A percentile compares a stretch with the other conserved stretches of the same genome.
phyloP scores from a whole-genome alignment of 345 rosid species.

The Aquilaria malaccensis region DNA sequence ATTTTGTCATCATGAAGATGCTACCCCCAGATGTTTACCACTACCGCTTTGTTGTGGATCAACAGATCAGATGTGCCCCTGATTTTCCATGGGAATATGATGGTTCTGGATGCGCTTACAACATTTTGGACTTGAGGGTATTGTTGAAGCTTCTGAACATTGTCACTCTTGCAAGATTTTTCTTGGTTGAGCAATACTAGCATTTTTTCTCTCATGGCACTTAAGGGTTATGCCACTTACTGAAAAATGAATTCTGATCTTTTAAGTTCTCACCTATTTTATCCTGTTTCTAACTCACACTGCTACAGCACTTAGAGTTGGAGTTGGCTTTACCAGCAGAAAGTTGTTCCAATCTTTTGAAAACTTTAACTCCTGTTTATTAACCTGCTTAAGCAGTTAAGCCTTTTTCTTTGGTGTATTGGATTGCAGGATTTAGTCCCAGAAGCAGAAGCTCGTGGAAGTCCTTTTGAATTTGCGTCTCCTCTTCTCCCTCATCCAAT shows the following conservation, averaged over 20 bases:
- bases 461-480: too few species aligned
- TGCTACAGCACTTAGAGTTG: background rate
- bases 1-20: constrained; percentile 41
- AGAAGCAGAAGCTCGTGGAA: too few species aligned
- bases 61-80: constrained; percentile 28
- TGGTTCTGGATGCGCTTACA: constrained; percentile 33
- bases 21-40: constrained; percentile 53
- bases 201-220: background rate
- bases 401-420: too few species aligned
- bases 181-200: background rate
- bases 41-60: constrained; percentile 51
- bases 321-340: too few species aligned
- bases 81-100: constrained; percentile 45
- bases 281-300: background rate
- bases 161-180: too few species aligned
- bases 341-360: too few species aligned
- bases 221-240: background rate
- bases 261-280: background rate
- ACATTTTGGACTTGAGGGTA: constrained; percentile 59
- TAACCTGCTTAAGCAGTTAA: too few species aligned
- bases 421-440: too few species aligned
- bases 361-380: too few species aligned
- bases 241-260: too few species aligned
- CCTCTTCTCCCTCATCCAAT: too few species aligned
- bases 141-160: background rate